phyloP scores from a whole-genome alignment of 2,329 filamentous ascomycete genomes.

The Aspergillus niger region DNA sequence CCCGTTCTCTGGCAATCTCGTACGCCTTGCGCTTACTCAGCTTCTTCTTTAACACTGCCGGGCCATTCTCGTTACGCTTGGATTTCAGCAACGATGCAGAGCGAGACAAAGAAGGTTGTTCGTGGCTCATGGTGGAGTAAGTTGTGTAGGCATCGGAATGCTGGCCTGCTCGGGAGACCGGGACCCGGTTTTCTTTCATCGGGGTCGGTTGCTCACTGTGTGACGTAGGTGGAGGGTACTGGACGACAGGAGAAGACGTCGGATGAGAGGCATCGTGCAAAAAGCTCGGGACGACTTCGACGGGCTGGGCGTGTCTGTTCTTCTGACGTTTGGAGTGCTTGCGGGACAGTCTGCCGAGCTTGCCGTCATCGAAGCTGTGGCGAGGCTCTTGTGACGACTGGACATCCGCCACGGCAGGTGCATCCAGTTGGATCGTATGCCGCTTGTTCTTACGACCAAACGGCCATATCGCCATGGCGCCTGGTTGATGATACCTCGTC shows the following conservation, averaged over 20 bases:
- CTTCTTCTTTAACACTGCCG: constrained; percentile 63
- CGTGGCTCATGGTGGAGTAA: constrained; percentile 39
- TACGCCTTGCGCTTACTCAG: constrained; percentile 76
- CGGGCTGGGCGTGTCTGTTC: constrained; percentile 32
- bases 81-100: constrained; percentile 53
- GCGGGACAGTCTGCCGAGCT: constrained; percentile 33
- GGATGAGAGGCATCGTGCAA: constrained; percentile 18
- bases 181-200: constrained; percentile 16
- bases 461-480: constrained; percentile 76
- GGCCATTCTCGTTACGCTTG: constrained; percentile 63
- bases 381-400: constrained; percentile 37
- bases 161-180: constrained; percentile 13
- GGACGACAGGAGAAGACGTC: constrained; percentile 16
- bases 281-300: constrained; percentile 22
- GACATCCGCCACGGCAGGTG: constrained; percentile 50
- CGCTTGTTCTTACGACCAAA: constrained; percentile 75
- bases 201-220: constrained; percentile 24
- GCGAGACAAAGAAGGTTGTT: constrained; percentile 47
- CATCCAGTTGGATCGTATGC: constrained; percentile 59
- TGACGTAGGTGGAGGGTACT: constrained; percentile 25
- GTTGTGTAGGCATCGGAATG: constrained; percentile 34
- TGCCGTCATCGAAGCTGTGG: constrained; percentile 27
- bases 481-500: constrained; percentile 18
- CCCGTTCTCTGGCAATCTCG: constrained; percentile 77
- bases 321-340: constrained; percentile 39